These are phyloP conservation scores for Cryptomeria japonica DNA, from an alignment of 75 land plant species.

Conservation along the genomic window DNA sequence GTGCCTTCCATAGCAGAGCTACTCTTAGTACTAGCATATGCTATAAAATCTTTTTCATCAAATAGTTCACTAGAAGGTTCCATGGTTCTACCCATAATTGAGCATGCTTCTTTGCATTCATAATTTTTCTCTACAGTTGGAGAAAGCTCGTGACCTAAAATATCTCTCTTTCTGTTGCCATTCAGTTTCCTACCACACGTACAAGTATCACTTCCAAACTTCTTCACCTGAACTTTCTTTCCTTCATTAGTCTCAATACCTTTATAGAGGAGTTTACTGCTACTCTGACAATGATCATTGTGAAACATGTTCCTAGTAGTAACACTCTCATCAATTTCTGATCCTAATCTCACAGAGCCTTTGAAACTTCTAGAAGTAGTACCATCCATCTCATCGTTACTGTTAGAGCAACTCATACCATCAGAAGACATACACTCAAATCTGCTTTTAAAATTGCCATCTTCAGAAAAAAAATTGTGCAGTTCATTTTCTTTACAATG, in stretches of 20 bases:
- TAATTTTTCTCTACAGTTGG: not conserved
- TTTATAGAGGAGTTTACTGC: not conserved
- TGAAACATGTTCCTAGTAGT: not conserved
- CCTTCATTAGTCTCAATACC: not conserved
- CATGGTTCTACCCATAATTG: not conserved
- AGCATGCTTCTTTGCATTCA: not conserved
- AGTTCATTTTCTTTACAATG: not conserved
- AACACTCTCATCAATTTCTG: not conserved
- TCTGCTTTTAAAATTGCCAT: not conserved
- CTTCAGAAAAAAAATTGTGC: not conserved
- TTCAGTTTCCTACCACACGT: not conserved
- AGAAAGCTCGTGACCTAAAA: not conserved
- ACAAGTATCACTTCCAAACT: not conserved
- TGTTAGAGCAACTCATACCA: not conserved
- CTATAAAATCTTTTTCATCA: not conserved
- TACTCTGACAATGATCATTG: not conserved
- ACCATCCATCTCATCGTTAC: not conserved
- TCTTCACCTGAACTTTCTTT: not conserved
- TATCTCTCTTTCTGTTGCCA: slow-evolving; percentile 7
- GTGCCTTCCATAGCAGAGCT: not conserved
- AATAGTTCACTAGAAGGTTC: not conserved
- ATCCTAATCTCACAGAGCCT: not conserved
- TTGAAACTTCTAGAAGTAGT: not conserved
- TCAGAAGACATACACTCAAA: not conserved
- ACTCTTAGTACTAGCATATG: not conserved